Base-by-base conservation (phyloP, 768 basidiomycete species). In the Multifurca ochricompacta region DNA sequence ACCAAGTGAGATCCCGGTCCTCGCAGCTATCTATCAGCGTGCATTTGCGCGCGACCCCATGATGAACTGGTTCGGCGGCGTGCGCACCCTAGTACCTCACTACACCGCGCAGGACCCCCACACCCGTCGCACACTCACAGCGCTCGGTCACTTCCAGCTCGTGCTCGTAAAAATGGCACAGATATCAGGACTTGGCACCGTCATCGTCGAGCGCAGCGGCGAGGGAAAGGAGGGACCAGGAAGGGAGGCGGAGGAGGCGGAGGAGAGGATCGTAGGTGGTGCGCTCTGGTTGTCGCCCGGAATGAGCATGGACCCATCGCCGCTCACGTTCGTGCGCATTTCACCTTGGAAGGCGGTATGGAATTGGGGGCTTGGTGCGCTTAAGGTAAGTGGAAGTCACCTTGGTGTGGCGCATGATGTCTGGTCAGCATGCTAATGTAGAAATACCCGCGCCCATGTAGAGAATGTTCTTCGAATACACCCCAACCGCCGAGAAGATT, bases 51-150 rank as follows among this genome's bases (percentile, higher is more conserved):
- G 46, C 36, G 64, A 65, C 53, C 62, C 64, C 6, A 13, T 47
- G 18, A 60, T 61, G 59, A 62, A 62, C 54, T 63, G 63, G 59
- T 57, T 59, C 44, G 58, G 64, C 3, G 16, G 52, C 32, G 59
- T 51, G 45, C 16, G 43, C 18, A 23, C 34, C 4, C 43, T 48
- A 32, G 30, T 51, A 5, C 48, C 48, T 4, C 27, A 40, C 32
- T 27, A 32, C 18, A 21, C 51, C 19, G 23, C 21, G 4, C 36
- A n/a, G 8, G 50, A 42, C 42, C 36, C 48, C 3, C 11, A 27
- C 31, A 49, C 48, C 32, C 27, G 58, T 27, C 35, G 51, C 34
- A 53, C 40, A 5, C 21, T 51, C 23, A 32, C 27, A 16, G 44
- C 16, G 16, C 54, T 65, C n/a, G 18, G 43, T 30, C 46, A 41